phyloP scores from a whole-genome alignment of 768 basidiomycete species.

The Vararia minispora region DNA sequence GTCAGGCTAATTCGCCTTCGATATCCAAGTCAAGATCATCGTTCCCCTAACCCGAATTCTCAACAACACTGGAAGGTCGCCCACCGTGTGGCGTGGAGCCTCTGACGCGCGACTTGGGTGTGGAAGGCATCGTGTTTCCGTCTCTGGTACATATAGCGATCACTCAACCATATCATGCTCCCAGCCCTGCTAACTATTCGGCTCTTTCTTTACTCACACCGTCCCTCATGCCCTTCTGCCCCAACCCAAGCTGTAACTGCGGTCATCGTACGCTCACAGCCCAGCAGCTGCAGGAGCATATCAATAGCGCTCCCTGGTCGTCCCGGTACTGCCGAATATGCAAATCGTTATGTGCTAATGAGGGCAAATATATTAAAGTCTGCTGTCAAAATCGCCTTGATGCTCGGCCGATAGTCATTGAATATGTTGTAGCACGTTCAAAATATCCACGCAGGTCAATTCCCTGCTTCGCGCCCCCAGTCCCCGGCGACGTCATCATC shows the following conservation, averaged over 20 bases:
- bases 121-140: too few species aligned
- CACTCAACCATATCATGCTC: too few species aligned
- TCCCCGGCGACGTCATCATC: neutral
- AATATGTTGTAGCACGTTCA: constrained; percentile 6
- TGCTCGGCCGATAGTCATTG: neutral
- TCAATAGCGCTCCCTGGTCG: constrained; percentile 10
- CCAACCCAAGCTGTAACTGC: constrained; percentile 11
- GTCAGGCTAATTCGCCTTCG: too few species aligned
- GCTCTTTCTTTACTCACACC: too few species aligned
- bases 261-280: constrained; percentile 6
- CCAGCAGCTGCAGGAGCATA: constrained; percentile 7
- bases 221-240: constrained; percentile 12
- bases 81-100: too few species aligned
- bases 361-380: constrained; percentile 5
- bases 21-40: too few species aligned
- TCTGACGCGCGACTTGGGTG: too few species aligned
- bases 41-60: too few species aligned
- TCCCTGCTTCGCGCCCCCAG: neutral
- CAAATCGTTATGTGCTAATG: constrained; percentile 11
- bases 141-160: too few species aligned
- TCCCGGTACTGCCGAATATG: constrained; percentile 9
- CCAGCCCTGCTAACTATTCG: too few species aligned
- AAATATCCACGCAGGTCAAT: constrained; percentile 5
- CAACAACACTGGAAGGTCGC: too few species aligned
- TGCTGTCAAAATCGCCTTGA: constrained; percentile 1